A percentile compares a stretch with the other conserved stretches of the same genome.
phyloP scores from a whole-genome alignment of 306 rosid species.

The Acacia confusa region DNA sequence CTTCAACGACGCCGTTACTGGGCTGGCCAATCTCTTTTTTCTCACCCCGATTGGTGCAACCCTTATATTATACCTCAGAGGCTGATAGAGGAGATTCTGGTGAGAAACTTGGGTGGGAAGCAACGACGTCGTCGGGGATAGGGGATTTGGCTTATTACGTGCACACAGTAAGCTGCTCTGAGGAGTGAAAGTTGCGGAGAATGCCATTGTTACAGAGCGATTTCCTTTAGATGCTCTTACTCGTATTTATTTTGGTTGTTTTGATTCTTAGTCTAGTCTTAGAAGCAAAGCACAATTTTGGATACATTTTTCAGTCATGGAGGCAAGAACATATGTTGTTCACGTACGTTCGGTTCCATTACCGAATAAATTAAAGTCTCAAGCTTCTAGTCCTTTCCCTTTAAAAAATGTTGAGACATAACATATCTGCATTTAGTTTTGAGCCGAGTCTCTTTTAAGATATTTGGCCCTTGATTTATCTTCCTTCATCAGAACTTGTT shows the following conservation, averaged over 20 bases:
- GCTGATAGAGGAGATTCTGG: neutral
- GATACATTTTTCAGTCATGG: neutral
- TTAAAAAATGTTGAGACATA: neutral
- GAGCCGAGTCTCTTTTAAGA: neutral
- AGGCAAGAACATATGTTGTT: slow-evolving; percentile 25
- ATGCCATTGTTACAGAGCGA: slow-evolving; percentile 17
- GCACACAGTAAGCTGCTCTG: slow-evolving; percentile 20
- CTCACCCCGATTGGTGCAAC: neutral
- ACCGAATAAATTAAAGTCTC: too few relatives aligned
- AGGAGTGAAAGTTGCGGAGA: slow-evolving; percentile 28
- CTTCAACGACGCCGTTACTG: slow-evolving; percentile 36
- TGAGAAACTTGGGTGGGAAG: neutral
- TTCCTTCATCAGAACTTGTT: neutral
- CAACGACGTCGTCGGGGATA: slow-evolving; percentile 14
- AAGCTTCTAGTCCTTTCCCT: neutral
- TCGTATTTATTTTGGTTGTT: slow-evolving; percentile 21
- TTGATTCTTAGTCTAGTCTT: slow-evolving; percentile 14
- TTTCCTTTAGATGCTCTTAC: neutral
- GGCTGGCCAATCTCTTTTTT: neutral
- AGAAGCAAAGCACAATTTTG: slow-evolving; percentile 28
- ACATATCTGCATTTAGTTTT: neutral
- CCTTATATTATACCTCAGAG: neutral
- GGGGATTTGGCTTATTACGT: neutral
- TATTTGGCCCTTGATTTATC: neutral
- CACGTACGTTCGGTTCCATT: neutral